Base-by-base conservation (phyloP, 306 rosid genomes). In the Acacia acuminata region DNA sequence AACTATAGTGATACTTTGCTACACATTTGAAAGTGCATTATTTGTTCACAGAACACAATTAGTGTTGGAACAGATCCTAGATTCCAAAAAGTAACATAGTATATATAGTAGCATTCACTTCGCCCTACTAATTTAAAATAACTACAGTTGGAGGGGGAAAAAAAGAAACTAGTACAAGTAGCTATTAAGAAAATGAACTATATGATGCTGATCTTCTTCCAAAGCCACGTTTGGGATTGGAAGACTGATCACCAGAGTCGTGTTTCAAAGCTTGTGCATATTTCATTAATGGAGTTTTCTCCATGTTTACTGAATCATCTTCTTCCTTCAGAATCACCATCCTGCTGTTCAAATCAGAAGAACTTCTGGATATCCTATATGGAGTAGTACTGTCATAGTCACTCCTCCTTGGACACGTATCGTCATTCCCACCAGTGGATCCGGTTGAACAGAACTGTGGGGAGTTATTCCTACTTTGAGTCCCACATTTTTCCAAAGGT, bases 221-320 rank as follows among this genome's bases (percentile, higher is more conserved):
- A 42, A 80, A 20, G 45, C 44, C 74, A 25, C 53, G 77, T n/a
- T 71, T 80, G 60, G 76, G 76, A 19, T 68, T 80, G 53, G 76
- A 84, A 65, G 79, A 74, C 7, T 32, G 36, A 32, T 13, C 76
- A 20, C 89, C 82, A 78, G 93, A 86, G 69, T 86, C 84, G 42
- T 38, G 42, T 75, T 85, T 88, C 60, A 93, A 84, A 82, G 85
- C 97, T 82, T 83, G 91, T 32, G 98, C 96, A 82, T 91, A 96
- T 83, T 93, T 92, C 90, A 79, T 85, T 84, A 96, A 79, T 82
- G 89, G 82, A 36, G 84, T 76, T 81, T 82, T 86, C 76, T 87
- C 90, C 1, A 66, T 16, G 71, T 61, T 68, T 43, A 81, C 30
- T 70, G 82, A 72, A 77, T 83, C 61, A 43, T 81, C 84, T 58